A percentile compares a stretch with the other conserved stretches of the same genome.
phyloP scores from a whole-genome alignment of 768 basidiomycete genomes.

The Calvatia gigantea region DNA sequence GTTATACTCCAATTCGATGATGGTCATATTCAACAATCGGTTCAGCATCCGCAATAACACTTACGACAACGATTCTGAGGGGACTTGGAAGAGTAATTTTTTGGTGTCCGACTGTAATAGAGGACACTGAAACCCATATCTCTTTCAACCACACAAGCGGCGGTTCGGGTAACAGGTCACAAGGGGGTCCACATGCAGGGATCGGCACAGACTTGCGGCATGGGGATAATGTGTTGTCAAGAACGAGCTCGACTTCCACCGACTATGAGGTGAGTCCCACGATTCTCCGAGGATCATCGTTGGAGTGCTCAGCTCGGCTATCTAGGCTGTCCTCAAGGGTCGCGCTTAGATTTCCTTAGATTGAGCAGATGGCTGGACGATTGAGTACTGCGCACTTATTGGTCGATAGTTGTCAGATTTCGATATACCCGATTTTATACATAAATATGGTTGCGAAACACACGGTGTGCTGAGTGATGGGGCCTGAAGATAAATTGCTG shows the following conservation, averaged over 20 bases:
- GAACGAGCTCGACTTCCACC: background rate
- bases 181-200: no score
- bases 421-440: no score
- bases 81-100: background rate
- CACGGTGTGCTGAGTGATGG: no score
- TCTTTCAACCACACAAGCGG: background rate
- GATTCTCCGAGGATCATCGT: background rate
- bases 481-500: background rate
- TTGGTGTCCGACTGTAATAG: background rate
- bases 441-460: no score
- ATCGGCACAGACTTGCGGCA: background rate
- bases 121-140: background rate
- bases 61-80: background rate
- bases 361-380: no score
- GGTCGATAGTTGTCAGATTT: no score
- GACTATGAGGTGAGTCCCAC: background rate
- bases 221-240: background rate
- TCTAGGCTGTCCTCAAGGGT: background rate
- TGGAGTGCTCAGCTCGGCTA: background rate
- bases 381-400: no score
- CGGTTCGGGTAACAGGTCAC: background rate
- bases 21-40: constrained; percentile 18
- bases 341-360: background rate
- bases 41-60: background rate
- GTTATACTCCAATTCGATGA: constrained; percentile 18